Conservation (phyloP, 208 protist species). For the Trypanosoma rangeli region DNA sequence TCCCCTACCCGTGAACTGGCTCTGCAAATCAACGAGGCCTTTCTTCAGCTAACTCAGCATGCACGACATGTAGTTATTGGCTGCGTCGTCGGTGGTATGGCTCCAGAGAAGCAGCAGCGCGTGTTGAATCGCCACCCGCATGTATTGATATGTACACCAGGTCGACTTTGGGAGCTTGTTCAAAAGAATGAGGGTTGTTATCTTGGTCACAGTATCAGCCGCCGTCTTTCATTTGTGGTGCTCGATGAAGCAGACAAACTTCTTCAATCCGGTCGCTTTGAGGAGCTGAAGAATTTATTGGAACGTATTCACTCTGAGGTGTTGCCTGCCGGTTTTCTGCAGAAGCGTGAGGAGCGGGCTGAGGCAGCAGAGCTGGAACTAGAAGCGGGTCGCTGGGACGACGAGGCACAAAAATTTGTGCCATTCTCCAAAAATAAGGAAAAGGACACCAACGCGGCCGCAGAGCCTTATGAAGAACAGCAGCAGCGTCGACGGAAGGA, state of each 20-base stretch:
- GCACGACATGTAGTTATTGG: constrained; percentile 61
- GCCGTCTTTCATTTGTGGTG: constrained; percentile 94
- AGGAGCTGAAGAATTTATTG: constrained; percentile 97
- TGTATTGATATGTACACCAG: constrained; percentile 92
- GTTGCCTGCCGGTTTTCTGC: constrained; percentile 77
- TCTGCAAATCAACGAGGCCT: constrained; percentile 94
- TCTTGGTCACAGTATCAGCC: constrained; percentile 94
- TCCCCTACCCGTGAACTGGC: constrained; percentile 98
- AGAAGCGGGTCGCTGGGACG: constrained; percentile 73
- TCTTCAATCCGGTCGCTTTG: constrained; percentile 96
- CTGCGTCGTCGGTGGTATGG: constrained; percentile 89
- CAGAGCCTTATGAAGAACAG: neutral
- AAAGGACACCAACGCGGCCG: neutral
- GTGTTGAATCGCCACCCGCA: constrained; percentile 90
- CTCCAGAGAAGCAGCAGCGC: constrained; percentile 86
- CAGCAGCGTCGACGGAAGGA: constrained; percentile 45
- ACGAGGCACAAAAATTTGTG: constrained; percentile 63
- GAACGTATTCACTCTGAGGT: constrained; percentile 94
- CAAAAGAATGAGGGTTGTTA: constrained; percentile 90
- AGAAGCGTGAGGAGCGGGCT: constrained; percentile 75
- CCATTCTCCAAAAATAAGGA: constrained; percentile 47
- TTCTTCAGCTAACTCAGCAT: constrained; percentile 62
- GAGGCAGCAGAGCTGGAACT: constrained; percentile 51
- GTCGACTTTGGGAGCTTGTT: constrained; percentile 86
- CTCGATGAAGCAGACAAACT: constrained; percentile 99